Base-by-base conservation (phyloP, 2,329 filamentous ascomycete species). In the Chalaropsis ovoidea region DNA sequence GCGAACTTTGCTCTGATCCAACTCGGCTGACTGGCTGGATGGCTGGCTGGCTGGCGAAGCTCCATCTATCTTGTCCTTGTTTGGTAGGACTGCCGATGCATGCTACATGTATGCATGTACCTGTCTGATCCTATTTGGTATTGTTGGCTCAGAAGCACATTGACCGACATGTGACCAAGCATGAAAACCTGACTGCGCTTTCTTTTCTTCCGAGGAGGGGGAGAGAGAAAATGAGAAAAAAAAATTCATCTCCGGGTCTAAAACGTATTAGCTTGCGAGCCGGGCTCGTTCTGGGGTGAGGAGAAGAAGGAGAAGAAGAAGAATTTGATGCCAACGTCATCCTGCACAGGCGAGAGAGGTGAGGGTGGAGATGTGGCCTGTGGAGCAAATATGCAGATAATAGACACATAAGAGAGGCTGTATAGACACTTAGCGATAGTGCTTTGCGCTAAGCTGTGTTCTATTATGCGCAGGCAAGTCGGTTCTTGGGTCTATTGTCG, bases 361-460 rank as follows among this genome's bases (percentile, higher is more conserved):
- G 11, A 15, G 11, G 42, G 11, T 3, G 13, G 31, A 35, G 35
- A 39, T 39, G 35, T 47, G 43, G 43, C 15, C 43, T 17, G 43
- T 47, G 43, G 43, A 19, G 4, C 43, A 47, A 43, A 10, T 47
- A 17, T n/a, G n/a, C 43, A 17, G 10, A 47, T 17, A 47, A 47
- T 47, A 47, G 43, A 47, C 43, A 47, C 43, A 47, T 47, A 52
- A 52, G 10, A 52, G 22, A 52, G 47, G 47, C 47, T 52, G 24
- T 52, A 52, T 39, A 52, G 47, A 52, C 47, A 52, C 15, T 52
- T 52, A 2, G 1, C 7, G 22, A 52, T 52, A 13, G 22, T 27
- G 47, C 22, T 17, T 52, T 22, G 24, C 47, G 47, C 47, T 52
- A 52, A 6, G 7, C 8, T 52, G 11, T 52, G 19, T 24, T 27